Conservation (phyloP, 176 grass and related monocot genomes). For the Alloteropsis semialata region DNA sequence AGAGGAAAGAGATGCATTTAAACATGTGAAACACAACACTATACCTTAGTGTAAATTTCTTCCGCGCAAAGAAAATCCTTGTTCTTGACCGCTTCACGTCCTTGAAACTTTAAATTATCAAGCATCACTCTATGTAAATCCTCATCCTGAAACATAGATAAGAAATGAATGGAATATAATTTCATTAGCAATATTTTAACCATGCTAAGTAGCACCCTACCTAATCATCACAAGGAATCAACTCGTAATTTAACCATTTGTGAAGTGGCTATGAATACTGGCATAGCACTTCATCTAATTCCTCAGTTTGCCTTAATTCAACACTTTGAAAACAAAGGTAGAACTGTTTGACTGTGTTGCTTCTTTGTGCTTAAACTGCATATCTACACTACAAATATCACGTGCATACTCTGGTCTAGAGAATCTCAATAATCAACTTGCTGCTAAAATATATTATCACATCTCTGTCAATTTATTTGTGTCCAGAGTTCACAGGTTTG, state of each 20-base stretch:
- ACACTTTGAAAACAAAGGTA: neutral
- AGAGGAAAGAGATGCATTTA: neutral
- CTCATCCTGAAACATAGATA: constrained; percentile 12
- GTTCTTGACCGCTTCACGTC: constrained; percentile 22
- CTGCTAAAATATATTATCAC: too few relatives aligned
- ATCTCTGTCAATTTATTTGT: too few relatives aligned
- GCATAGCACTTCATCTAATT: neutral
- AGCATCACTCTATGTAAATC: neutral
- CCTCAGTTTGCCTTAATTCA: neutral
- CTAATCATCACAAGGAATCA: neutral
- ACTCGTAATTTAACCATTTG: neutral
- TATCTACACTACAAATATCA: neutral
- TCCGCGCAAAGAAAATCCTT: constrained; percentile 24
- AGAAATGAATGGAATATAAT: neutral
- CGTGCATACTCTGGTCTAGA: neutral
- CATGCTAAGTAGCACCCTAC: neutral
- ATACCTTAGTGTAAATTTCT: neutral
- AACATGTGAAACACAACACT: neutral
- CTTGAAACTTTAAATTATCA: constrained; percentile 23
- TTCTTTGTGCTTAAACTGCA: neutral
- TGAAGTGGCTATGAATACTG: neutral
- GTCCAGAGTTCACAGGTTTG: too few relatives aligned
- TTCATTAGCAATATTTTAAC: neutral
- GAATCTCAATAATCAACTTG: too few relatives aligned
- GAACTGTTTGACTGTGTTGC: neutral